phyloP scores from a whole-genome alignment of 2,329 filamentous ascomycete genomes.

The Sarocladiaceae sp. region DNA sequence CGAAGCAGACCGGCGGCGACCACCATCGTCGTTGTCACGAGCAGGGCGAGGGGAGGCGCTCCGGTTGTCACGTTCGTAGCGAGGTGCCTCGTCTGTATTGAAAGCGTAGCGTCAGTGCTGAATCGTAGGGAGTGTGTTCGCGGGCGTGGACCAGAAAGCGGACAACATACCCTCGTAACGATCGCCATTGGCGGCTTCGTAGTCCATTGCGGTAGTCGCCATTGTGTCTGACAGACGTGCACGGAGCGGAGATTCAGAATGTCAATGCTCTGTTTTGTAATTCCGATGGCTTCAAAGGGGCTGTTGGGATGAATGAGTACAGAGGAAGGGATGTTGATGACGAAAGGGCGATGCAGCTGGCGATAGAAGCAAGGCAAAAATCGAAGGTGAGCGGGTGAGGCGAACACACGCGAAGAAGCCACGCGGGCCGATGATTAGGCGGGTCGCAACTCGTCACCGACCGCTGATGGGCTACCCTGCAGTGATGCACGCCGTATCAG shows the following conservation, averaged over 20 bases:
- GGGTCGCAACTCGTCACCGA: slow-evolving; percentile 12
- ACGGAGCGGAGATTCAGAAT: neutral
- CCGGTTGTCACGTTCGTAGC: slow-evolving; percentile 63
- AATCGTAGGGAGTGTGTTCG: neutral
- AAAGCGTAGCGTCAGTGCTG: neutral
- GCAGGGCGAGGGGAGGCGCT: slow-evolving; percentile 60
- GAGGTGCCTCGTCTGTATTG: slow-evolving; percentile 54
- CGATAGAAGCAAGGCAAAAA: slow-evolving; percentile 8
- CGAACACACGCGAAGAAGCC: slow-evolving; percentile 2
- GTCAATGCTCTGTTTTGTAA: slow-evolving; percentile 8
- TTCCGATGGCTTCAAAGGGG: neutral
- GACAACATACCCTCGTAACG: slow-evolving; percentile 57
- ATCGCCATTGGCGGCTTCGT: slow-evolving; percentile 64
- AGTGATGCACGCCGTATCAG: neutral
- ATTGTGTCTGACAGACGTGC: slow-evolving; percentile 30
- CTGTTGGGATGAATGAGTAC: neutral
- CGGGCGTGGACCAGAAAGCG: too few species aligned
- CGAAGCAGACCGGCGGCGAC: slow-evolving; percentile 59
- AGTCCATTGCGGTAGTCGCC: slow-evolving; percentile 66
- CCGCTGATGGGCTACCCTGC: neutral
- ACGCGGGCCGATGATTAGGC: slow-evolving; percentile 21
- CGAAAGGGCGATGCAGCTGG: neutral
- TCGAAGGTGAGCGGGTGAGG: slow-evolving; percentile 3
- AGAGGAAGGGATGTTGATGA: neutral
- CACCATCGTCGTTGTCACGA: slow-evolving; percentile 57